A percentile compares a stretch with the other conserved stretches of the same genome.
Conservation (phyloP, 176 grass and related monocot genomes). For the Avena sativa region DNA sequence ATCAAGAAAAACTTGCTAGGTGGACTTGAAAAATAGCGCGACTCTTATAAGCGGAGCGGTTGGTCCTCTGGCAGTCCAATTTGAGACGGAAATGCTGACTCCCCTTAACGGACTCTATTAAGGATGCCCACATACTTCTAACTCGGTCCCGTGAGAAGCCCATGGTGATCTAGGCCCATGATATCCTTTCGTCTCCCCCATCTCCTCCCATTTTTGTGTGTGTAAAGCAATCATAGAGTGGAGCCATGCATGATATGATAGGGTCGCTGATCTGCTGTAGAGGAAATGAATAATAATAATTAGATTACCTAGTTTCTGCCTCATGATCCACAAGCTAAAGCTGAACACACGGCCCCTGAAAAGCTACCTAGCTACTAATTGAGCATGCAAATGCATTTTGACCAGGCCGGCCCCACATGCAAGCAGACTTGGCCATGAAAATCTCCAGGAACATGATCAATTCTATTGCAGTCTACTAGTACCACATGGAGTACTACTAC, state of each 20-base stretch:
- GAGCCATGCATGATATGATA: conserved; percentile 21
- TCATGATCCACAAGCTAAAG: conserved; percentile 42
- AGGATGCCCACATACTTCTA: too few relatives aligned
- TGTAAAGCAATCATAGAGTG: background rate
- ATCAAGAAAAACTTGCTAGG: too few relatives aligned
- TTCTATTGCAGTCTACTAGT: background rate
- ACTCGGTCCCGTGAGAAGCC: too few relatives aligned
- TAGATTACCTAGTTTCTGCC: background rate
- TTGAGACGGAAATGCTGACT: too few relatives aligned
- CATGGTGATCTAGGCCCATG: too few relatives aligned
- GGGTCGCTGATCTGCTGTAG: background rate
- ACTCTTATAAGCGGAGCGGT: too few relatives aligned
- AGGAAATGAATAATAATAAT: conserved; percentile 24
- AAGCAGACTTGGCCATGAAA: background rate
- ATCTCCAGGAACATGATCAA: background rate
- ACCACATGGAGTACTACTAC: too few relatives aligned
- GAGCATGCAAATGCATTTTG: conserved; percentile 36
- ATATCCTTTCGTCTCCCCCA: too few relatives aligned
- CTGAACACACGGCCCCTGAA: conserved; percentile 13
- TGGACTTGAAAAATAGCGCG: too few relatives aligned
- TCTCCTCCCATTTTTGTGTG: too few relatives aligned
- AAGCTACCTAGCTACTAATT: conserved; percentile 28
- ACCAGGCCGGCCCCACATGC: conserved; percentile 3
- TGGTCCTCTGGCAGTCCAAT: too few relatives aligned
- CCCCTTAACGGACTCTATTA: too few relatives aligned